Evolutionary conservation across 495 filamentous ascomycete genomes (phyloP).

Genomic region (Penicillium daleae): DNA sequence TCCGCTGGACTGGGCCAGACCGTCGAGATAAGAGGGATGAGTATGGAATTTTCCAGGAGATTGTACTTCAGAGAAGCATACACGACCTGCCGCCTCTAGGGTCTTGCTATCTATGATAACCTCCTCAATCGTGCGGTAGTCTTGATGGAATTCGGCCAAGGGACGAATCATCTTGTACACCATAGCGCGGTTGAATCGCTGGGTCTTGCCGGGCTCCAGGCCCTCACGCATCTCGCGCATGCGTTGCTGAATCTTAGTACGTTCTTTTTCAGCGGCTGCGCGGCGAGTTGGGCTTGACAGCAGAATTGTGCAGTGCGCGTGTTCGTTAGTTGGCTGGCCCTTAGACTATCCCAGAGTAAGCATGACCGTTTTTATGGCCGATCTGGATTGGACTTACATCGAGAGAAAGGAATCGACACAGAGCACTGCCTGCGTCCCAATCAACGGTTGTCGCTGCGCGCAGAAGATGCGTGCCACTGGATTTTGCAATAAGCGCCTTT

Average conservation of each 20-base stretch:
- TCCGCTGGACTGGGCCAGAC: neutral
- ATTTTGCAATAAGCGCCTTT: neutral
- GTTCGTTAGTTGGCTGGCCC: neutral
- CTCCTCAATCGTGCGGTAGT: slow-evolving; percentile 46
- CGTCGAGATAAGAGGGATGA: neutral
- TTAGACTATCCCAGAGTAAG: neutral
- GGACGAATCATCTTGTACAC: slow-evolving; percentile 70
- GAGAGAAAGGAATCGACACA: neutral
- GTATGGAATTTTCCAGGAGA: neutral
- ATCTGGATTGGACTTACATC: neutral
- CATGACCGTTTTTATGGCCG: neutral
- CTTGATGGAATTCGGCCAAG: slow-evolving; percentile 63
- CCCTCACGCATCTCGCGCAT: neutral
- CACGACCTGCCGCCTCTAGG: neutral
- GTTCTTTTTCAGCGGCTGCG: neutral
- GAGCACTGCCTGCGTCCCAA: neutral
- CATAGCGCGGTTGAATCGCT: slow-evolving; percentile 47
- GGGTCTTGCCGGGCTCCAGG: neutral
- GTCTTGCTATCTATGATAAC: neutral
- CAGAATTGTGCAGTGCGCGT: neutral
- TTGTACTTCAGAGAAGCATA: neutral
- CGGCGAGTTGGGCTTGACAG: neutral
- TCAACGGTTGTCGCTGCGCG: neutral
- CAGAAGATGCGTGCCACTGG: neutral
- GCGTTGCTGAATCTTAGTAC: neutral